A percentile compares a stretch with the other conserved stretches of the same genome.
Conservation (phyloP, 805 yeast species). For the Osmozyma mogii region DNA sequence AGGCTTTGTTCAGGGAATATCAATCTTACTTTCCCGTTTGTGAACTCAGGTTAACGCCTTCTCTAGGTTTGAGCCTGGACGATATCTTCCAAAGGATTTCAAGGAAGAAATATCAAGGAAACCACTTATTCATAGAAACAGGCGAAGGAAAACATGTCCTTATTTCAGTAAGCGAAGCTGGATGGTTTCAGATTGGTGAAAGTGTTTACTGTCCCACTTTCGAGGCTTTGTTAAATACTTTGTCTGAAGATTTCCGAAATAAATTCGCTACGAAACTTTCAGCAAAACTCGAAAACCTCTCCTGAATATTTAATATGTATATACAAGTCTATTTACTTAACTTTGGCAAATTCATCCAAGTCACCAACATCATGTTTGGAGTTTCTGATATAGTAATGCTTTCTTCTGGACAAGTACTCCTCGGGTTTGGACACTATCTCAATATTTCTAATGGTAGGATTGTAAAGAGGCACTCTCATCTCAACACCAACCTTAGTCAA, state of each 20-base stretch:
- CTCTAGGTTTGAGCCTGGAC: too few species aligned
- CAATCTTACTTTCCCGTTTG: slow-evolving; percentile 7
- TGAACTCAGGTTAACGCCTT: not conserved
- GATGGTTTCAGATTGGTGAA: slow-evolving; percentile 8
- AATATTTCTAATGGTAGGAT: slow-evolving; percentile 68
- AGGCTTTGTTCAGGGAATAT: slow-evolving; percentile 6
- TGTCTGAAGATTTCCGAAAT: slow-evolving; percentile 8
- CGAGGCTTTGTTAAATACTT: slow-evolving; percentile 10
- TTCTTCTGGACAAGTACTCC: slow-evolving; percentile 66
- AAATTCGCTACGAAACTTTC: slow-evolving; percentile 9
- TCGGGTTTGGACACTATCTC: slow-evolving; percentile 72
- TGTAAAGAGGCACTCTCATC: slow-evolving; percentile 68
- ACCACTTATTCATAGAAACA: slow-evolving; percentile 6
- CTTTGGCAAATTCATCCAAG: slow-evolving; percentile 39
- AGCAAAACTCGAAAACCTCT: slow-evolving; percentile 6
- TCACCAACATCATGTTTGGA: slow-evolving; percentile 63
- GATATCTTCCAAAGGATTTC: not conserved
- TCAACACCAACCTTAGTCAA: slow-evolving; percentile 82
- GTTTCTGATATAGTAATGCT: slow-evolving; percentile 85
- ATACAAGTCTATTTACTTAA: not conserved
- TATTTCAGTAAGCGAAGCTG: slow-evolving; percentile 6
- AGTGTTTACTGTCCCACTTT: slow-evolving; percentile 8
- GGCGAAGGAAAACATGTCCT: slow-evolving; percentile 4
- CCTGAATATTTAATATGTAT: too few species aligned
- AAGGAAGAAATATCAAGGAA: too few species aligned